Base-by-base conservation (phyloP, 371 early-diverging fungal genomes). In the Mortierella sp. region DNA sequence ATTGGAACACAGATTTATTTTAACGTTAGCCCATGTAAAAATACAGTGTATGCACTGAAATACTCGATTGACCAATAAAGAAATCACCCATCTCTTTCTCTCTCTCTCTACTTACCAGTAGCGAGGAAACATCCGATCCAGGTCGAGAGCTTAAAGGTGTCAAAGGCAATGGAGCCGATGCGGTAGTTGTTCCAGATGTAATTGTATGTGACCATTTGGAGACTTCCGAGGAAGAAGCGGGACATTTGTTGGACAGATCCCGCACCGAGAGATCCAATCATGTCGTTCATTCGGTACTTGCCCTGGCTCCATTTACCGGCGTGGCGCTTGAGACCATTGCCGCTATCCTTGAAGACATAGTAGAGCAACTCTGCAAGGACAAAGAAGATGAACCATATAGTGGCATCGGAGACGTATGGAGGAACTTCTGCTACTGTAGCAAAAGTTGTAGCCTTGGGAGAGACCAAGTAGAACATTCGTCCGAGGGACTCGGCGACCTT, bases 401-500 rank as follows among this genome's bases (percentile, higher is more conserved):
- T 84, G 1, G 90, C 81, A 58, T 87, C 85, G 15, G 84, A 65
- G 11, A 89, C 86, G 58, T 87, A 90, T 63, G 88, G 83, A 15
- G 89, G 89, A 2, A 90, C 88, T 15, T 87, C 82, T 24, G 78
- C 70, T 33, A 75, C 50, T 2, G 74, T 72, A 10, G 52, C 70
- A 75, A 86, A 89, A 13, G 72, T 74, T 7, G 86, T 80, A n/a
- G 77, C 62, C 50, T 70, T 75, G 13, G 89, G 88, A 15, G 84
- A 77, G 36, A 88, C 87, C 7, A 90, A 45, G 76, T 90, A 90
- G 63, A 90, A 87, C 72, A 90, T 72, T 22, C 89, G 86, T 40
- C 86, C 87, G 55, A 86, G 67, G 60, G 79, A 79, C 58, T 79
- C 74, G 68, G 79, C 79, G 45, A 79, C 74, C 52, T 79, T 66